These are phyloP conservation scores for Lodderomyces beijingensis DNA, from an alignment of 1,139 yeast genomes.

Conservation along the genomic window DNA sequence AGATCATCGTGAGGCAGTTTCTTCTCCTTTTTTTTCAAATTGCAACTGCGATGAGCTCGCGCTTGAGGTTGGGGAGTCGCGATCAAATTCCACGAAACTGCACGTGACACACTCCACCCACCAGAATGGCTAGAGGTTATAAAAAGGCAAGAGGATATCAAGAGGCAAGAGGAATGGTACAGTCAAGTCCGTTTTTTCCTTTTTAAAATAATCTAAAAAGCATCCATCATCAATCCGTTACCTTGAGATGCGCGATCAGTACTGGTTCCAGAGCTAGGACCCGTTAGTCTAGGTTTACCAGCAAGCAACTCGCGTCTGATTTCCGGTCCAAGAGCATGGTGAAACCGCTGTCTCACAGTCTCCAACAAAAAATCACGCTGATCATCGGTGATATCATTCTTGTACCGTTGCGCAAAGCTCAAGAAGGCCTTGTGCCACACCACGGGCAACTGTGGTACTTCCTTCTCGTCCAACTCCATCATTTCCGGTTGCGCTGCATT, in stretches of 20 bases:
- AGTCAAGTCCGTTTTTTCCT: too few species aligned
- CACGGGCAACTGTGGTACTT: conserved; percentile 75
- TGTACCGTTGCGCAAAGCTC: conserved; percentile 91
- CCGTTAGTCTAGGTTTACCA: conserved; percentile 51
- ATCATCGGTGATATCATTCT: conserved; percentile 95
- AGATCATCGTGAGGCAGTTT: too few species aligned
- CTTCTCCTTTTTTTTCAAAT: too few species aligned
- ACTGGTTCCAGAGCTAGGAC: too few species aligned
- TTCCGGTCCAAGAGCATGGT: conserved; percentile 86
- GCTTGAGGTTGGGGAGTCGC: too few species aligned
- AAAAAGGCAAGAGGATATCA: too few species aligned
- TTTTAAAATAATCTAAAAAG: conserved; percentile 27
- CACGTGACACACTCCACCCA: too few species aligned
- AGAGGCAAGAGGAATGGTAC: too few species aligned
- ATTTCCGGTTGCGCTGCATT: conserved; percentile 39
- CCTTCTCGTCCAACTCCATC: conserved; percentile 18
- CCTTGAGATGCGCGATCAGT: too few species aligned
- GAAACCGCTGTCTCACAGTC: conserved; percentile 86
- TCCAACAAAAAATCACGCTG: conserved; percentile 92
- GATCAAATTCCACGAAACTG: too few species aligned
- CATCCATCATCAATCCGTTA: conserved; percentile 39
- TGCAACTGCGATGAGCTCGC: too few species aligned
- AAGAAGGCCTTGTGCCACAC: conserved; percentile 97
- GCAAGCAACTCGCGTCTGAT: conserved; percentile 89
- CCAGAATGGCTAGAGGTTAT: too few species aligned